Base-by-base conservation (phyloP, 495 filamentous ascomycete genomes). In the Clohesyomyces aquaticus region DNA sequence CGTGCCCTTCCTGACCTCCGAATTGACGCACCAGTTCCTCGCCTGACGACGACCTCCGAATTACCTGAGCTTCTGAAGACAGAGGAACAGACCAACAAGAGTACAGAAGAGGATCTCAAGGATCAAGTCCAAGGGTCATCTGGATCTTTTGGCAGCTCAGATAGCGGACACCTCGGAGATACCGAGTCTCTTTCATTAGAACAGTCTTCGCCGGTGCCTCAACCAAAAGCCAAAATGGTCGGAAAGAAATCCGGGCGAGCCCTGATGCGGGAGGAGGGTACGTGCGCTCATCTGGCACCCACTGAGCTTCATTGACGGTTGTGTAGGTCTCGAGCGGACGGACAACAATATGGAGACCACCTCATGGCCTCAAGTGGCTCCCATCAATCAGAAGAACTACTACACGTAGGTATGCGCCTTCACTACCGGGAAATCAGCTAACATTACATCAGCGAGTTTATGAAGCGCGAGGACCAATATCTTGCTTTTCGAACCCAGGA, bases 321-420 rank as follows among this genome's bases (percentile, higher is more conserved):
- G 6, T 28, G 19, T 59, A 96, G 94, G 94, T 61, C 86, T 98
- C 46, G 91, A 94, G 76, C 81, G 93, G 66, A 98, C 95, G 38
- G 94, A 98, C 79, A 98, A 98, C 81, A 92, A 93, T 73, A 91
- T 98, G 84, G 92, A 91, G 71, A 84, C 91, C 53, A 92, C 92
- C 23, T 93, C 82, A 76, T 98, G 94, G 94, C 95, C 94, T 19
- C 87, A 92, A 68, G 85, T 96, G 43, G 81, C 82, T 16, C 88
- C 92, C 71, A 98, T 98, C 74, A 98, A 98, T 72, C 94, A 98
- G 72, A 98, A 98, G 77, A 98, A 98, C 76, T 98, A 98, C 76
- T 98, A 98, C 71, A 98, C 94, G 32, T 38, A 38, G 6, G 32
- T 38, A 38, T 6, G 6, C 6, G 32, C 32, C 6, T 38, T 38